Percentiles rank a stretch among this genome's conserved stretches.
These are phyloP conservation scores for Cryptococcus floricola DNA, from an alignment of 1,284 basidiomycete species.

Conservation along the genomic window DNA sequence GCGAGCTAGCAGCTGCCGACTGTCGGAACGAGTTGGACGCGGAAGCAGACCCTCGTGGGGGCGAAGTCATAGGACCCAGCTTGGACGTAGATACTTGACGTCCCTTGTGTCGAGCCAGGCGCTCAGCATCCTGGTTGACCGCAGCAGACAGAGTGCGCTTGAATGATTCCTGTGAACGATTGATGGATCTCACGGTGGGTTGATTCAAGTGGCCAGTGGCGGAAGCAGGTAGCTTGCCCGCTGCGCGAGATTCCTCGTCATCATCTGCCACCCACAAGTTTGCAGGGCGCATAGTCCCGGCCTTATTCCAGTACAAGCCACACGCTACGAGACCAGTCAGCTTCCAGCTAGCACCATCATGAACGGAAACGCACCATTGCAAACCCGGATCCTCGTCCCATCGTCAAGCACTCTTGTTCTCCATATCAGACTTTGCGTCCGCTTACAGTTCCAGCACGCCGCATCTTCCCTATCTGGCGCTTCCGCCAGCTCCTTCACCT, in stretches of 20 bases:
- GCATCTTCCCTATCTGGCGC: background rate
- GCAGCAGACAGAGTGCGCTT: conserved; percentile 40
- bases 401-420: conserved; percentile 39
- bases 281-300: conserved; percentile 39
- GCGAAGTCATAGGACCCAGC: conserved; percentile 30
- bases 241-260: conserved; percentile 27
- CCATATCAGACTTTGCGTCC: conserved; percentile 44
- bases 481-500: background rate
- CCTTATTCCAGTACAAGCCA: conserved; percentile 47
- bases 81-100: conserved; percentile 7
- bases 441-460: conserved; percentile 44
- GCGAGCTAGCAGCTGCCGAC: conserved; percentile 22
- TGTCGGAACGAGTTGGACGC: conserved; percentile 17
- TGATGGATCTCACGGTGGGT: background rate
- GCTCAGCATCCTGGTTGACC: conserved; percentile 38
- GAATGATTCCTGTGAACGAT: conserved; percentile 18
- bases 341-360: background rate
- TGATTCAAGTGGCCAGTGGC: conserved; percentile 8
- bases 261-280: conserved; percentile 35
- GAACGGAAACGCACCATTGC: conserved; percentile 38
- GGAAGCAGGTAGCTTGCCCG: background rate
- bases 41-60: conserved; percentile 21
- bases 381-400: conserved; percentile 36
- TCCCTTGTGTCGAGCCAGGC: conserved; percentile 27
- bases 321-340: conserved; percentile 30